phyloP scores from a whole-genome alignment of 164 flowering plant species.

The Sedum album region DNA sequence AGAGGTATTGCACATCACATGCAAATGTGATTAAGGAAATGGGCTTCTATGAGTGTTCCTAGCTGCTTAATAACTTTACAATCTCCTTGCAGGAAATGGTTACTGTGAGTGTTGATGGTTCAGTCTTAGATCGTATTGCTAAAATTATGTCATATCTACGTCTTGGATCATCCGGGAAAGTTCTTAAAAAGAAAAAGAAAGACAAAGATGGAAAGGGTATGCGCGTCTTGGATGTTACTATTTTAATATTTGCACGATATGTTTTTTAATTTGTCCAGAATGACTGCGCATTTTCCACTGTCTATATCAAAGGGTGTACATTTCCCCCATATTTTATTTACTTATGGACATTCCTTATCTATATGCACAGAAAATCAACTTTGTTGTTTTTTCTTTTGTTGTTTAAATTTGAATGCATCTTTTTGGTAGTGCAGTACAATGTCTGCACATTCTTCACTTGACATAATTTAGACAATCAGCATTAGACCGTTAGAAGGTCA shows the following conservation, averaged over 20 bases:
- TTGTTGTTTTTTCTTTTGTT: background rate
- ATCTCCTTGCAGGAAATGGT: slow-evolving; percentile 73
- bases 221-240: background rate
- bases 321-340: background rate
- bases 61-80: slow-evolving; percentile 4
- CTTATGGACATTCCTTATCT: background rate
- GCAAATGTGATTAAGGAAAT: too few species aligned
- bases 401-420: background rate
- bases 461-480: too few species aligned
- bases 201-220: slow-evolving; percentile 75
- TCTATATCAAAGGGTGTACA: background rate
- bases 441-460: background rate
- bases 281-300: background rate
- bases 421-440: background rate
- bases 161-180: slow-evolving; percentile 97
- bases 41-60: background rate
- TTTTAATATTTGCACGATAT: background rate
- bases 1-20: slow-evolving; percentile 39
- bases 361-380: background rate
- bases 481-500: too few species aligned
- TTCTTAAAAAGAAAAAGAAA: slow-evolving; percentile 95
- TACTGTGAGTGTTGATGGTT: slow-evolving; percentile 89
- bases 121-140: slow-evolving; percentile 87
- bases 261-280: too few species aligned
- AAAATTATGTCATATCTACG: slow-evolving; percentile 98